Base-by-base conservation (phyloP, 306 rosid species). In the Cicer arietinum region DNA sequence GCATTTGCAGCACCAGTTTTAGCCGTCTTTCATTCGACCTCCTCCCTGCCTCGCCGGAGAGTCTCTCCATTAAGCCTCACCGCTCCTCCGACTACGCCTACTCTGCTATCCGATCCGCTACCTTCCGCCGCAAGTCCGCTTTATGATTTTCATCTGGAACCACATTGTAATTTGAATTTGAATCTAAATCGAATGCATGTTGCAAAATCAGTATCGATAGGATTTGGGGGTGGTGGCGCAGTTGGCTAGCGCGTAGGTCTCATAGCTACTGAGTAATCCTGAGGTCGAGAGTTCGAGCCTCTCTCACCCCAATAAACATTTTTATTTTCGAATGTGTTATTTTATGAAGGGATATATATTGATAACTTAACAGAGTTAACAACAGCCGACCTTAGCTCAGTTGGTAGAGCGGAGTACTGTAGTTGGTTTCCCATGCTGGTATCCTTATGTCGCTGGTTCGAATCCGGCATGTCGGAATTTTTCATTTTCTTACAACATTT, bases 1-100 rank as follows among this genome's bases (percentile, higher is more conserved):
- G 94, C 64, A 39, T 76, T 69, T 91, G 98, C 43, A 91, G 97
- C 77, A 79, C 84, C 8, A 91, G 98, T 41, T 89, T 87, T 86
- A 87, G 96, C 75, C 92, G 98, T 46, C 93, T 90, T 25, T 94
- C 98, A 7, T 94, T 91, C 76, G 97, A 94, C n/a, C 92, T 84
- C 22, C 57, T 78, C 7, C 79, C 81, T 1, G 67, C 83, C 6
- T 85, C 89, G 13, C 89, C 88, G 37, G 96, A 88, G 7, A 76
- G 57, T 52, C 79, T 94, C 53, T 65, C 86, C 10, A 44, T 88
- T 1, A 94, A 94, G 75, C 98, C 98, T 3, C 98, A 94, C 79
- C 92, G 97, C 4, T 94, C 98, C 8, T 91, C 98, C 6, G 97
- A 94, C 75, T 94, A 84, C 17, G 94, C 92, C 6, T 90, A 94